Evolutionary conservation across 1,284 basidiomycete genomes (phyloP).

Genomic region (Cystobasidium slooffiae): DNA sequence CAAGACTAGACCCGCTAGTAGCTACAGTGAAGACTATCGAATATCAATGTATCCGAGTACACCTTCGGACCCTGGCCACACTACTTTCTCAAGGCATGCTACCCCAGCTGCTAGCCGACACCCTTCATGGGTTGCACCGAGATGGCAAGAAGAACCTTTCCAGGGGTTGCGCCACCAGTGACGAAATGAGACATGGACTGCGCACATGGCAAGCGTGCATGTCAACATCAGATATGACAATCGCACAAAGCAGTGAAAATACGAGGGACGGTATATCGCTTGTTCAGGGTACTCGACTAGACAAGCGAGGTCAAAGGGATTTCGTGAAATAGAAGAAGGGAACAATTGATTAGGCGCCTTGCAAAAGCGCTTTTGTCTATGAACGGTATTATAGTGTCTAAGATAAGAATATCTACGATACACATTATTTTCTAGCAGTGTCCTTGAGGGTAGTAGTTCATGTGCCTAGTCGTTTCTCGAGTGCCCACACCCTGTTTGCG

Average conservation of each 20-base stretch:
- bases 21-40: slow-evolving; percentile 6
- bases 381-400: too few relatives aligned
- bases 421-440: neutral
- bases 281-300: too few relatives aligned
- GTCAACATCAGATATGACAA: too few relatives aligned
- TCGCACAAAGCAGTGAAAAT: too few relatives aligned
- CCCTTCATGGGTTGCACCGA: slow-evolving; percentile 2
- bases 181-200: neutral
- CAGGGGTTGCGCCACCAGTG: neutral
- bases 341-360: too few relatives aligned
- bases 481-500: slow-evolving; percentile 26
- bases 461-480: slow-evolving; percentile 16
- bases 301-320: too few relatives aligned
- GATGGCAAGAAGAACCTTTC: slow-evolving; percentile 7
- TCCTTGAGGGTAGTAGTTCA: neutral
- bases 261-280: too few relatives aligned
- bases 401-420: neutral
- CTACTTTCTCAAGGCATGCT: slow-evolving; percentile 9
- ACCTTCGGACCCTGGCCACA: slow-evolving; percentile 10
- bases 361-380: too few relatives aligned
- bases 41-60: slow-evolving; percentile 27
- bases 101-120: slow-evolving; percentile 12
- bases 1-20: slow-evolving; percentile 9
- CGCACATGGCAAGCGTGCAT: too few relatives aligned
- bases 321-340: too few relatives aligned